Evolutionary conservation across 2,329 filamentous ascomycete species (phyloP), one percentile per base, ranked within the genome.

Genomic region (Fusarium lateritium): DNA sequence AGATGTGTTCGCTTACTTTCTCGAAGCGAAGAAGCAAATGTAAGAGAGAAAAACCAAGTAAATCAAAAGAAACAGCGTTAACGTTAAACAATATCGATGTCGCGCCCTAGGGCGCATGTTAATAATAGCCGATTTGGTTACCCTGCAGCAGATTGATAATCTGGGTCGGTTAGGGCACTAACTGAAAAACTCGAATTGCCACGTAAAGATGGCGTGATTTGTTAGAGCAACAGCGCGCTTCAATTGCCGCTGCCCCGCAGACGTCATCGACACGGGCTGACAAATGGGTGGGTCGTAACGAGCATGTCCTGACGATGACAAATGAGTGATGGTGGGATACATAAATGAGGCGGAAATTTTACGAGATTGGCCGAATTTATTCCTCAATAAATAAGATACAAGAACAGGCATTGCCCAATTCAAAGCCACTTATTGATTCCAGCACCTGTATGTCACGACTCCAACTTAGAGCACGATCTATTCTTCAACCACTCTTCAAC

Each of bases 211-310:
- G 10, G 4, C 38, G 31, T 24, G 43, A 53, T 65, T 36, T 52
- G 62, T 60, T 65, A 65, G 53, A 51, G 28, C 10, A 5, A 5
- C 2, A 63, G 2, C 38, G 7, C 2, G 0, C 14, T 43, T 7
- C 1, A 3, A 8, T 24, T 24, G 5, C 7, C 3, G 24, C 14
- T 15, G 15, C 62, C 62, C 60, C 60, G 40, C 60, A 65, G 17
- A 65, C 62, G 62, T 65, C 62, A 65, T 65, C 13, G 57, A 15
- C 19, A 45, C 11, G 14, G 46, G 62, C 53, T 60, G 21, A 65
- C 60, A 65, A 65, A 65, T 65, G 46, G 24, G 24, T 58, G 22
- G 36, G 21, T 21, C 17, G 13, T 31, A 31, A 13, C 28, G n/a
- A 39, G 3, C 21, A 40, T 10, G 14, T 26, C 24, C 17, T 14